Base-by-base conservation (phyloP, 1,284 basidiomycete species). In the Entoloma clypeatum region DNA sequence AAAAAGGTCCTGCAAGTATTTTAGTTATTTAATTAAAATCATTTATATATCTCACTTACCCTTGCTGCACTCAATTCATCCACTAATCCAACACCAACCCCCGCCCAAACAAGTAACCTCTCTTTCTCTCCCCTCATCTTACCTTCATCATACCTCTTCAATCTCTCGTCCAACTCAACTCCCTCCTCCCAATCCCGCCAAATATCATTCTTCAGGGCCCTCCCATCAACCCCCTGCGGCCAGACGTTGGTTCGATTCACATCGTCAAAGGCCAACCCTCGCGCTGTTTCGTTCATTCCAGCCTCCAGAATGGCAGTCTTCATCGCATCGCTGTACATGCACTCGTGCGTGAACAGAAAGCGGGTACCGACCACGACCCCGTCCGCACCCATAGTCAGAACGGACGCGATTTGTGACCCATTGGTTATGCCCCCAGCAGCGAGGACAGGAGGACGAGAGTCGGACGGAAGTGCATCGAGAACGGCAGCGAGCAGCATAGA, bases 331-430 rank as follows among this genome's bases (percentile, higher is more conserved):
- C 57, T 55, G 56, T 77, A 81, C 7, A 57, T 56, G 41, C 70
- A 69, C 55, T 81, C 78, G 9, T 64, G 61, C 0, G 78, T 78
- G 52, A 74, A 64, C 25, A 80, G 57, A 56, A 81, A 77, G 6
- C 79, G 72, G 0, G 80, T 81, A 22, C 80, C 79, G 3, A 76
- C 53, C 7, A 70, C 76, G 11, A 62, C 75, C 2, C 77, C 79
- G 10, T 68, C 60, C 5, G 74, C 76, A 33, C 78, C 79, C 36
- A 77, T 62, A 7, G 69, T 62, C 32, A 81, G 65, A 22, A 75
- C 51, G 4, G 74, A 65, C 7, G 80, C 78, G 36, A 77, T 59
- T 38, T 79, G 77, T 1, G 57, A 50, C 7, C 79, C 77, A 14
- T 59, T 72, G 1, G 64, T 50, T 22, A 71, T 29, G 4, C 70